A percentile compares a stretch with the other conserved stretches of the same genome.
Conservation (phyloP, 768 basidiomycete species). For the Lactarius hengduanensis region DNA sequence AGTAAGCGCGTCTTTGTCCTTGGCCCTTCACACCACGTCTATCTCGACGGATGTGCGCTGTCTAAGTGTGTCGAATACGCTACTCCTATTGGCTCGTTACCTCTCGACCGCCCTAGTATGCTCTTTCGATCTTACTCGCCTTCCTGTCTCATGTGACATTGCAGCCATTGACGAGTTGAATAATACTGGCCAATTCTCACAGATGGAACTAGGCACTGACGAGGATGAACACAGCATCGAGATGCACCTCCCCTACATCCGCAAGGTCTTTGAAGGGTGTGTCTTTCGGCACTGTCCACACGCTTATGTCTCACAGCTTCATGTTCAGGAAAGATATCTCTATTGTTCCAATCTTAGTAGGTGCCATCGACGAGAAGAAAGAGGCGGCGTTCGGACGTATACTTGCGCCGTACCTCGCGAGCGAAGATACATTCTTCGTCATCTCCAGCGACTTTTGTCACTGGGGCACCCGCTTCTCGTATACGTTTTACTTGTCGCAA, state of each 20-base stretch:
- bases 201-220: slow-evolving; percentile 66
- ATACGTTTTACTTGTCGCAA: slow-evolving; percentile 83
- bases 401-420: slow-evolving; percentile 76
- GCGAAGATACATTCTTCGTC: slow-evolving; percentile 81
- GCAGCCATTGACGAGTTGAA: slow-evolving; percentile 67
- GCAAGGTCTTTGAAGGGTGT: slow-evolving; percentile 81
- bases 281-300: slow-evolving; percentile 20
- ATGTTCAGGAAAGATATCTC: slow-evolving; percentile 61
- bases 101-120: slow-evolving; percentile 78
- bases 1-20: slow-evolving; percentile 93
- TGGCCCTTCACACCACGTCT: slow-evolving; percentile 93
- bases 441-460: slow-evolving; percentile 98
- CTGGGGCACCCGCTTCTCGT: slow-evolving; percentile 87
- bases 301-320: background rate
- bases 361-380: slow-evolving; percentile 58
- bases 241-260: slow-evolving; percentile 93
- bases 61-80: slow-evolving; percentile 74
- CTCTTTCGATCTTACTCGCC: slow-evolving; percentile 12
- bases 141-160: slow-evolving; percentile 4
- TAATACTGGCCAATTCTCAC: slow-evolving; percentile 64
- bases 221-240: slow-evolving; percentile 97
- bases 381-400: slow-evolving; percentile 67
- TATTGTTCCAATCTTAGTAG: slow-evolving; percentile 90
- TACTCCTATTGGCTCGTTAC: slow-evolving; percentile 83
- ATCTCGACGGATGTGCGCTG: slow-evolving; percentile 84